Evolutionary conservation across 371 early-diverging fungal genomes (phyloP).

Genomic region (Dinochytrium kinnereticum): DNA sequence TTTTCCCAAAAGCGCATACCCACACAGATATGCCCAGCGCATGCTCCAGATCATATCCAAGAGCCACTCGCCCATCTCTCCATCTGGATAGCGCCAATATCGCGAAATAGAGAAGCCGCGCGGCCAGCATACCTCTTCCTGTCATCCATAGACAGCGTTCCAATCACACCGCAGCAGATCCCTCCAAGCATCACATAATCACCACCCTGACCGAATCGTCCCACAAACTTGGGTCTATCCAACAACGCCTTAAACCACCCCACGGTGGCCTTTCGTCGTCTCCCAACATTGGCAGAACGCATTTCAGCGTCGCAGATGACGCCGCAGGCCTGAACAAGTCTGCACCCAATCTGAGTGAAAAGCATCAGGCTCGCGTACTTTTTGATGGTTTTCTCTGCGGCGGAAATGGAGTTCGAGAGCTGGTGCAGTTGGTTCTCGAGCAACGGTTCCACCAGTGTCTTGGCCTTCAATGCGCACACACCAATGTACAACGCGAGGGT

Average conservation of each 20-base stretch:
- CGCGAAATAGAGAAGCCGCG: neutral
- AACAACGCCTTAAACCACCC: neutral
- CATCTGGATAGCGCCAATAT: neutral
- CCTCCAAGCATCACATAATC: neutral
- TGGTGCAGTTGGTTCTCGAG: too few relatives aligned
- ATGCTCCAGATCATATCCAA: neutral
- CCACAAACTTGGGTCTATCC: neutral
- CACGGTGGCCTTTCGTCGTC: neutral
- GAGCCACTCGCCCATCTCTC: neutral
- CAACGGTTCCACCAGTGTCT: neutral
- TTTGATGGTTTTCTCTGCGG: neutral
- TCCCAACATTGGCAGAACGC: neutral
- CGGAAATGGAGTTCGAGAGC: too few relatives aligned
- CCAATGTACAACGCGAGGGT: neutral
- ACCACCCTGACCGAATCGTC: neutral
- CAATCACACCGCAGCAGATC: neutral
- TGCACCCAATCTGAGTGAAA: neutral
- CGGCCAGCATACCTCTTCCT: neutral
- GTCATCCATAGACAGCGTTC: neutral
- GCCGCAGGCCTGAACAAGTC: neutral
- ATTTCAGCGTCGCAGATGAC: neutral
- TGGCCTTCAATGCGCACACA: neutral
- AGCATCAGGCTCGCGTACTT: neutral
- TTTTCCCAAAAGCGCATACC: too few relatives aligned
- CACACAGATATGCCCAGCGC: too few relatives aligned